Percentiles rank a stretch among this genome's conserved stretches.
Conservation (phyloP, 2,329 filamentous ascomycete genomes). For the Macroventuria anomochaeta region DNA sequence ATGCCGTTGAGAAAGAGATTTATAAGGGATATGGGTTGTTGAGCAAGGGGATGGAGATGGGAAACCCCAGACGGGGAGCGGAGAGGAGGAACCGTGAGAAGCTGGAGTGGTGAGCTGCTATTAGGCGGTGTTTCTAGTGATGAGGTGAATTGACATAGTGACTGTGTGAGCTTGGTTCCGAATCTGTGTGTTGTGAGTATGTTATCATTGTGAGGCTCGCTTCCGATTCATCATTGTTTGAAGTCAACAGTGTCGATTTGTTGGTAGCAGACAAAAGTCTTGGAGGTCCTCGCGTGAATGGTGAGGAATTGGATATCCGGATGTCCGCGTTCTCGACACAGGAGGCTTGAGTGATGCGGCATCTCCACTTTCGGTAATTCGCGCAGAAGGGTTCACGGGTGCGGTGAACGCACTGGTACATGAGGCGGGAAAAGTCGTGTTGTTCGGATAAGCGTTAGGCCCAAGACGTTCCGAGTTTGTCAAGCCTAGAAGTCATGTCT, state of each 20-base stretch:
- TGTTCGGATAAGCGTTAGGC: conserved; percentile 7
- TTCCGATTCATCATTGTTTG: not conserved
- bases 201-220: not conserved
- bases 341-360: not conserved
- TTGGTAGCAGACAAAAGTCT: not conserved
- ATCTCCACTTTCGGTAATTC: conserved; percentile 15
- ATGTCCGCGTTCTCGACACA: not conserved
- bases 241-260: not conserved
- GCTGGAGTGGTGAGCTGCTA: too few species aligned
- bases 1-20: too few species aligned
- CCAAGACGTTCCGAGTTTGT: conserved; percentile 2
- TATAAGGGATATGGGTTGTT: too few species aligned
- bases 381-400: not conserved
- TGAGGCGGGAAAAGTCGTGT: conserved; percentile 5
- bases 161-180: too few species aligned
- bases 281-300: not conserved
- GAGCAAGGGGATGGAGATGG: too few species aligned
- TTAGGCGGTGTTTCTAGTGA: too few species aligned
- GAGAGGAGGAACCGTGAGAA: too few species aligned
- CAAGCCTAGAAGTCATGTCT: not conserved
- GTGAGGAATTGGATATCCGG: conserved; percentile 2
- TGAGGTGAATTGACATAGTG: too few species aligned
- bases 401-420: conserved; percentile 8
- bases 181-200: not conserved
- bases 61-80: too few species aligned